Conservation (phyloP, 768 basidiomycete genomes). For the Pulveroboletus sp. region DNA sequence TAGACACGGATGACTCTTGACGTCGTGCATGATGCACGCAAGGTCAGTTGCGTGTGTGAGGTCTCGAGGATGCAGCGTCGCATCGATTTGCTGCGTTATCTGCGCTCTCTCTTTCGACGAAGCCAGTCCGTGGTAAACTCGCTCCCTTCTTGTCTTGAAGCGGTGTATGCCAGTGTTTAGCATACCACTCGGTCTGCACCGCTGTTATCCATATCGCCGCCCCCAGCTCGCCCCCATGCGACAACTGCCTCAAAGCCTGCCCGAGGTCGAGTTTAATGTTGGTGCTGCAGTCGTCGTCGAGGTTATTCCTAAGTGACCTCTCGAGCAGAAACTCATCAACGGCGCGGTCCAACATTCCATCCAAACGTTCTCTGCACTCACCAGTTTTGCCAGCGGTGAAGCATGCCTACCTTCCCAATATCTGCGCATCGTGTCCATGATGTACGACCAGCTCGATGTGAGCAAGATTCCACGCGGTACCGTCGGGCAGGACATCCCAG, state of each 20-base stretch:
- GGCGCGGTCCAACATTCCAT: constrained; percentile 10
- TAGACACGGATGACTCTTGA: no score
- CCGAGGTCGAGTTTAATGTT: constrained; percentile 20
- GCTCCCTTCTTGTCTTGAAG: no score
- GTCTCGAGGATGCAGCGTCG: no score
- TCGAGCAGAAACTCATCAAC: constrained; percentile 11
- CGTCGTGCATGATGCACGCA: no score
- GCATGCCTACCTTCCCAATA: constrained; percentile 20
- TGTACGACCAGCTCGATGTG: constrained; percentile 20
- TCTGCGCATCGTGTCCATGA: constrained; percentile 16
- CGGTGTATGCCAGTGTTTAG: no score
- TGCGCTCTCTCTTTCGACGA: no score
- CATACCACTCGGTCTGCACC: neutral
- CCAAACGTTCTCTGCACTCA: constrained; percentile 12
- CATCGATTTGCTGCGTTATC: no score
- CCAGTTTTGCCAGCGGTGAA: constrained; percentile 7
- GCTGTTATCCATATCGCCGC: no score
- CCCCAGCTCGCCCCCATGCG: no score
- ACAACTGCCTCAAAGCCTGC: neutral
- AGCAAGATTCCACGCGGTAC: constrained; percentile 17
- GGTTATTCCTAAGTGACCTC: neutral
- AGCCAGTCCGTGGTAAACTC: no score
- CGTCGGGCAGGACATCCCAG: constrained; percentile 1
- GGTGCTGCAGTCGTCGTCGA: neutral
- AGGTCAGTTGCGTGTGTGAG: no score